Conservation (phyloP, 768 basidiomycete species). For the Leucosporidium yakuticum region DNA sequence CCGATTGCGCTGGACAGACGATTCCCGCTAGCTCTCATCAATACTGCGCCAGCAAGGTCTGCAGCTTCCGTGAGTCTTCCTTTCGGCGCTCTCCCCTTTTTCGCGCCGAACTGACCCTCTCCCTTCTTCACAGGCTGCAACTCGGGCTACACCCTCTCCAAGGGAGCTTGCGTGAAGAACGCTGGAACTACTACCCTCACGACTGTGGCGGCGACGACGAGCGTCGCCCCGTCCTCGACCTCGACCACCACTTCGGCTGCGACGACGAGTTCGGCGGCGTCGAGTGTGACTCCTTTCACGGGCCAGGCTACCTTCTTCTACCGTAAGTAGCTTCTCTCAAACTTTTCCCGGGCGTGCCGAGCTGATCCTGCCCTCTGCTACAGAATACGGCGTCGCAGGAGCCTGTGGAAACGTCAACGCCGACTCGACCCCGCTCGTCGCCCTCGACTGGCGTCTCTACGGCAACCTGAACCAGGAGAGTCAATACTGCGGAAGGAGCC, state of each 20-base stretch:
- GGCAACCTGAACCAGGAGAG: too few relatives aligned
- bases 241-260: too few relatives aligned
- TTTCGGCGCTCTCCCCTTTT: not conserved
- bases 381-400: constrained; percentile 63
- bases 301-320: constrained; percentile 55
- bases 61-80: not conserved
- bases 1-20: not conserved
- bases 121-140: too few relatives aligned
- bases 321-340: constrained; percentile 44
- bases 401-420: constrained; percentile 6
- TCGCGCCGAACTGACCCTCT: too few relatives aligned
- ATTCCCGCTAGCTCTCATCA: not conserved
- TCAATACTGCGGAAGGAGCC: constrained; percentile 40
- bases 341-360: constrained; percentile 52
- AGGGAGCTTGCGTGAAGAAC: not conserved
- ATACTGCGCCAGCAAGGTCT: not conserved
- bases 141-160: not conserved
- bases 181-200: constrained; percentile 6
- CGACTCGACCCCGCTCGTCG: constrained; percentile 41
- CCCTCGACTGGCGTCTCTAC: constrained; percentile 38
- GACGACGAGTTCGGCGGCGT: constrained; percentile 20
- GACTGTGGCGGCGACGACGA: constrained; percentile 22
- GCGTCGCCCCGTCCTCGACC: too few relatives aligned
- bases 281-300: constrained; percentile 22
- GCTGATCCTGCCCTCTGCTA: constrained; percentile 38